A percentile compares a stretch with the other conserved stretches of the same genome.
Evolutionary conservation across 176 grass and related monocot species (phyloP).

Genomic region (Echinochloa phyllopogon): DNA sequence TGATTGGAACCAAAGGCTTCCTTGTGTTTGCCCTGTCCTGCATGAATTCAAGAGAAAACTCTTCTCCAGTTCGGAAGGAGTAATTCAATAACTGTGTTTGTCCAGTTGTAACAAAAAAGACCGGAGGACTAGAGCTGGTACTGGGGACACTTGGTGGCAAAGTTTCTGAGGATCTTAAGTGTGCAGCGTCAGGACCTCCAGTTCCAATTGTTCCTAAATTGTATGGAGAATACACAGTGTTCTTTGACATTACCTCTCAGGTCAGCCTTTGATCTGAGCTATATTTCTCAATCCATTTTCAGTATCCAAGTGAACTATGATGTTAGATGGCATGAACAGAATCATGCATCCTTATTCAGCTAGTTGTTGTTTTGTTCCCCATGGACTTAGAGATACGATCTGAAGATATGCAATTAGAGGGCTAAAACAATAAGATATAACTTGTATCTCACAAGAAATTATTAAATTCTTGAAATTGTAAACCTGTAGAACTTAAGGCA

Average conservation of each 20-base stretch:
- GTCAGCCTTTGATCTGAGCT: background rate
- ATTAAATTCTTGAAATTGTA: background rate
- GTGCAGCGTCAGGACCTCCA: constrained; percentile 24
- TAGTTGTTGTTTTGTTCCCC: constrained; percentile 18
- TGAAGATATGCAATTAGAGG: background rate
- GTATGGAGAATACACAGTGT: constrained; percentile 32
- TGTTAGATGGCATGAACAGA: constrained; percentile 14
- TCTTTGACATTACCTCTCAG: constrained; percentile 42
- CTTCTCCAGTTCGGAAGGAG: constrained; percentile 76
- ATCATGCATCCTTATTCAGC: constrained; percentile 9
- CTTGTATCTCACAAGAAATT: background rate
- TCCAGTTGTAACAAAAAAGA: constrained; percentile 42
- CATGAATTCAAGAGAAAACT: constrained; percentile 69
- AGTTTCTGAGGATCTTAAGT: constrained; percentile 1
- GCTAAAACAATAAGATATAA: background rate
- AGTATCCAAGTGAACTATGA: constrained; percentile 15
- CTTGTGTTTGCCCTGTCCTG: constrained; percentile 49
- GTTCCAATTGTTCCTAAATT: constrained; percentile 45
- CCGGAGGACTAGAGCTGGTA: constrained; percentile 30
- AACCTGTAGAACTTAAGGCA: background rate
- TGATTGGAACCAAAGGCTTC: constrained; percentile 26
- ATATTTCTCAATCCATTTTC: constrained; percentile 28
- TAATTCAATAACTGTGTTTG: constrained; percentile 59
- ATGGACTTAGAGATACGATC: background rate
- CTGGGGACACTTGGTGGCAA: background rate